These are phyloP conservation scores for Cucumis cinereus DNA, from an alignment of 306 rosid species.

Conservation along the genomic window DNA sequence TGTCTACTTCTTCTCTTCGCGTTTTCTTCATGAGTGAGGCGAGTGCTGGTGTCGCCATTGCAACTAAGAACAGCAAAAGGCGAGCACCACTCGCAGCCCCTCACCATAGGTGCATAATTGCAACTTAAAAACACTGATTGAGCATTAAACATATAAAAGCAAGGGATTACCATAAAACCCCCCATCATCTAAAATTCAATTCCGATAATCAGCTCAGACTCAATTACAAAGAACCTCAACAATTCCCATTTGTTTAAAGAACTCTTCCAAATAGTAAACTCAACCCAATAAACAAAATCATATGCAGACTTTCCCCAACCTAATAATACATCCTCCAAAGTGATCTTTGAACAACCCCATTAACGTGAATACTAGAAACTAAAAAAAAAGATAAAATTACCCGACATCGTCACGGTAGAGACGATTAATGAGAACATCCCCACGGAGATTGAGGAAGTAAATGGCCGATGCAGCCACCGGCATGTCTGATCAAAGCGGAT, in stretches of 20 bases:
- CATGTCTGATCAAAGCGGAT: conserved; percentile 60
- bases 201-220: neutral
- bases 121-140: neutral
- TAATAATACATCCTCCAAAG: neutral
- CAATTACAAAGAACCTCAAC: neutral
- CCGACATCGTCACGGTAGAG: conserved; percentile 97
- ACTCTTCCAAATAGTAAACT: neutral
- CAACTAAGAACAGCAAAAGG: neutral
- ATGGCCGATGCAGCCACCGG: conserved; percentile 94
- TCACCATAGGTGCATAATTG: neutral
- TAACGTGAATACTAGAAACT: neutral
- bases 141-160: neutral
- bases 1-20: neutral
- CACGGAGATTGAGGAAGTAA: conserved; percentile 83
- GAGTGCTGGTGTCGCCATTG: neutral
- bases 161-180: neutral
- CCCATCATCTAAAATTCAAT: neutral
- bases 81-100: neutral
- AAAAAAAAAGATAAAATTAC: conserved; percentile 13
- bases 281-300: neutral
- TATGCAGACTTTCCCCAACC: neutral
- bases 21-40: neutral
- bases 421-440: conserved; percentile 93
- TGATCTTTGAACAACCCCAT: neutral
- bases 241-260: neutral